phyloP scores from a whole-genome alignment of 2,329 filamentous ascomycete genomes.

The Calonectria pteridis region DNA sequence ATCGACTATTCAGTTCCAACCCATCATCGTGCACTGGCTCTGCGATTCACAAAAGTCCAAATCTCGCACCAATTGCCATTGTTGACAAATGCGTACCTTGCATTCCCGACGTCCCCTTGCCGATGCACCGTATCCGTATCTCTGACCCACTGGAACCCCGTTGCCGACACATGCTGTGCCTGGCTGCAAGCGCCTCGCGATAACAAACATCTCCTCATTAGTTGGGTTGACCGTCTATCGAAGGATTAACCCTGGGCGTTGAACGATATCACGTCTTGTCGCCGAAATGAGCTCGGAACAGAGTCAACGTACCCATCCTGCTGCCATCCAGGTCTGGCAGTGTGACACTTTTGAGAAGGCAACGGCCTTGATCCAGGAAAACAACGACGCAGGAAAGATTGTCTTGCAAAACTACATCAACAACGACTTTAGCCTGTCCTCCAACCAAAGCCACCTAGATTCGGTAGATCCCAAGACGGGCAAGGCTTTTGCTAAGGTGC shows the following conservation, averaged over 20 bases:
- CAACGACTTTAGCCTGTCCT: neutral
- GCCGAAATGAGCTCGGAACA: neutral
- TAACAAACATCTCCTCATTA: neutral
- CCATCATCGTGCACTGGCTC: no score
- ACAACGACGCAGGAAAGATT: neutral
- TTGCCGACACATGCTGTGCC: neutral
- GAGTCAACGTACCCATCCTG: neutral
- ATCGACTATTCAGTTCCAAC: no score
- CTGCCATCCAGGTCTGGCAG: neutral
- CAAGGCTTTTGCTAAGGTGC: neutral
- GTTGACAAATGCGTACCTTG: neutral
- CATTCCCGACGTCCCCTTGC: constrained; percentile 1
- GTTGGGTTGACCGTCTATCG: neutral
- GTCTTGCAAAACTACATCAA: neutral
- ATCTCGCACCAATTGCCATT: neutral
- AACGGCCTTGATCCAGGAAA: neutral
- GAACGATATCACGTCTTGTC: neutral
- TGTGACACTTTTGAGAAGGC: neutral
- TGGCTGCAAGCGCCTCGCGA: neutral
- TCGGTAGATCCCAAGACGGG: neutral
- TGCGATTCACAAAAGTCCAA: neutral
- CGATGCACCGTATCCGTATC: neutral
- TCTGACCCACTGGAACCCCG: neutral
- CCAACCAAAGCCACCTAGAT: neutral
- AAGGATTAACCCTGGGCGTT: no score